Percentiles rank a stretch among this genome's conserved stretches.
phyloP scores from a whole-genome alignment of 2,329 filamentous ascomycete genomes.

The Paracoccidioides lutzii region DNA sequence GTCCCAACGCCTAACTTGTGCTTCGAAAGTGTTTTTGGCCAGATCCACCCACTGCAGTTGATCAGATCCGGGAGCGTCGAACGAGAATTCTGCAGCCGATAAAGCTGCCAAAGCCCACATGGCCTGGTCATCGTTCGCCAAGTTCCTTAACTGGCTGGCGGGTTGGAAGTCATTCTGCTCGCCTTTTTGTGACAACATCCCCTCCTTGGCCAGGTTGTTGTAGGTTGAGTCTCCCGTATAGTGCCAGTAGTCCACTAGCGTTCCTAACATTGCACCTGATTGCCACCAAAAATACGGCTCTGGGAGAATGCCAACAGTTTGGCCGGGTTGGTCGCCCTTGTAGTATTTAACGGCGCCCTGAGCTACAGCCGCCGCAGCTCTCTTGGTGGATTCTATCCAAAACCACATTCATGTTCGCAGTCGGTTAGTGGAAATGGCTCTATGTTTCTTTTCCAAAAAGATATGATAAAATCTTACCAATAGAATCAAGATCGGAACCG shows the following conservation, averaged over 20 bases:
- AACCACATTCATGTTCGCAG: not conserved
- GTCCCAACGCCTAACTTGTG: constrained; percentile 59
- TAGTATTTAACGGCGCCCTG: constrained; percentile 42
- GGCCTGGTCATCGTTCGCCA: constrained; percentile 46
- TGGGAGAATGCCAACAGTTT: constrained; percentile 39
- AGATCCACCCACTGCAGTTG: constrained; percentile 39
- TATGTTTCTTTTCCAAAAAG: not conserved
- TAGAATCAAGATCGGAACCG: not conserved
- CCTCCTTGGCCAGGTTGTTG: constrained; percentile 27
- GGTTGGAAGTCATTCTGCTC: constrained; percentile 29
- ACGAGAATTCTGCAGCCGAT: constrained; percentile 42
- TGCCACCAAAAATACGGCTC: constrained; percentile 38
- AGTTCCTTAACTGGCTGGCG: constrained; percentile 28
- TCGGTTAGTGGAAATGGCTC: not conserved
- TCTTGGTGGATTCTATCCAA: constrained; percentile 33
- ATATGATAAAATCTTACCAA: not conserved
- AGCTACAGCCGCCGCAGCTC: constrained; percentile 32
- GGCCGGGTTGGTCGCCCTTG: constrained; percentile 34
- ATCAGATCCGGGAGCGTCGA: constrained; percentile 27
- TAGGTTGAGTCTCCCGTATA: constrained; percentile 30
- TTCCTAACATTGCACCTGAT: constrained; percentile 31
- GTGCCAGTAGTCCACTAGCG: constrained; percentile 32
- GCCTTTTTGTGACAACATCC: constrained; percentile 27
- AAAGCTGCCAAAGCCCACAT: constrained; percentile 48
- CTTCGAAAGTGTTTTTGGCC: constrained; percentile 58